Evolutionary conservation across 192 early-diverging fungal genomes (phyloP).

Genomic region (Coemansia sp.): DNA sequence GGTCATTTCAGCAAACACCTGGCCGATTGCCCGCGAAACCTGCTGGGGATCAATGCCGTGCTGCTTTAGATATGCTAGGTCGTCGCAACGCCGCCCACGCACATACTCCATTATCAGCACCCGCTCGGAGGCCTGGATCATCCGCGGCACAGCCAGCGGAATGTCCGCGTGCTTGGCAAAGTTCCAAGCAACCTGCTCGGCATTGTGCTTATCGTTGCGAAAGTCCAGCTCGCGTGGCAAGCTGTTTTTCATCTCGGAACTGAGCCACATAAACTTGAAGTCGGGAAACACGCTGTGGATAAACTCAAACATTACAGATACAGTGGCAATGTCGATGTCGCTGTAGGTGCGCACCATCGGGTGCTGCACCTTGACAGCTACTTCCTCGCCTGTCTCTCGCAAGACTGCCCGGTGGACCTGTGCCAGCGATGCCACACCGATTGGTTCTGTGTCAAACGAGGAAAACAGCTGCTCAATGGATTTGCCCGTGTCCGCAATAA

Average conservation of each 20-base stretch:
- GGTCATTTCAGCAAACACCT: conserved; percentile 86
- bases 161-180: conserved; percentile 54
- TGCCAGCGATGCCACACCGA: conserved; percentile 92
- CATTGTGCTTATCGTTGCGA: conserved; percentile 73
- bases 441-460: conserved; percentile 75
- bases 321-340: conserved; percentile 76
- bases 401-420: conserved; percentile 87
- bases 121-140: conserved; percentile 71
- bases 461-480: conserved; percentile 68
- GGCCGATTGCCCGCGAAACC: conserved; percentile 73
- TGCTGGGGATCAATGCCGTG: conserved; percentile 72
- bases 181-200: conserved; percentile 61
- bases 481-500: conserved; percentile 66
- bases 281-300: conserved; percentile 78
- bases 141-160: conserved; percentile 72
- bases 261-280: conserved; percentile 91
- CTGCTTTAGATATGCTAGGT: conserved; percentile 63
- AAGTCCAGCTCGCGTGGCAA: conserved; percentile 90
- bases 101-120: conserved; percentile 88
- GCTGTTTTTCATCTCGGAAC: conserved; percentile 78
- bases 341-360: conserved; percentile 74
- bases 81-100: conserved; percentile 72
- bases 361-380: conserved; percentile 95
- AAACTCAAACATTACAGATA: conserved; percentile 59
- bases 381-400: conserved; percentile 60